These are phyloP conservation scores for Fusarium luffae DNA, from an alignment of 2,329 filamentous ascomycete genomes.

Conservation along the genomic window DNA sequence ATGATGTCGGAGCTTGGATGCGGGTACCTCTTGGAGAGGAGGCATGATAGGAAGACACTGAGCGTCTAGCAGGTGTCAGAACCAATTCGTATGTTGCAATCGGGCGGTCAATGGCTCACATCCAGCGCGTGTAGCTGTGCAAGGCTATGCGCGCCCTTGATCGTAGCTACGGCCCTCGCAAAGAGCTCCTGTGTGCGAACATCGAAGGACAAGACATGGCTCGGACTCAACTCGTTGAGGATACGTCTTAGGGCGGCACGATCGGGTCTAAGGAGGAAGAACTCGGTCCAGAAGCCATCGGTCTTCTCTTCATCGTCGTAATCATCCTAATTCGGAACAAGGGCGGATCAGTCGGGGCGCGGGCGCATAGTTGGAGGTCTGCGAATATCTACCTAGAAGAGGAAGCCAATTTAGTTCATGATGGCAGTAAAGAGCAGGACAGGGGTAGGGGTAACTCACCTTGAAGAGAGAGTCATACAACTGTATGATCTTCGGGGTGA, in stretches of 20 bases:
- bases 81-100: constrained; percentile 51
- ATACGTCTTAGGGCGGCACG: constrained; percentile 73
- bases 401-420: constrained; percentile 33
- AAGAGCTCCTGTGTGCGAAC: constrained; percentile 84
- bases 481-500: constrained; percentile 92
- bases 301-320: constrained; percentile 75
- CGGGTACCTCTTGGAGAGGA: constrained; percentile 89
- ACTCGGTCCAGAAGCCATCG: constrained; percentile 95
- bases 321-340: constrained; percentile 62
- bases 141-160: constrained; percentile 70
- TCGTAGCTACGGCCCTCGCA: constrained; percentile 73
- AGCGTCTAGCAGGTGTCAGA: constrained; percentile 72
- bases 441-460: constrained; percentile 54
- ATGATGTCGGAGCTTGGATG: constrained; percentile 97
- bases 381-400: constrained; percentile 44
- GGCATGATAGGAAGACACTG: constrained; percentile 83
- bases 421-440: constrained; percentile 27
- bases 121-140: constrained; percentile 85
- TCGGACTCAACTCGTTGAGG: constrained; percentile 75
- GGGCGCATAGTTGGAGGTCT: constrained; percentile 29
- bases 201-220: constrained; percentile 81
- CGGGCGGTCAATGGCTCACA: constrained; percentile 62
- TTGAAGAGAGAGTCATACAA: constrained; percentile 89
- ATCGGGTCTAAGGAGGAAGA: constrained; percentile 91
- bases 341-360: constrained; percentile 46